Percentiles rank a stretch among this genome's conserved stretches.
Conservation (phyloP, 495 filamentous ascomycete species). For the Alectoria sarmentosa region DNA sequence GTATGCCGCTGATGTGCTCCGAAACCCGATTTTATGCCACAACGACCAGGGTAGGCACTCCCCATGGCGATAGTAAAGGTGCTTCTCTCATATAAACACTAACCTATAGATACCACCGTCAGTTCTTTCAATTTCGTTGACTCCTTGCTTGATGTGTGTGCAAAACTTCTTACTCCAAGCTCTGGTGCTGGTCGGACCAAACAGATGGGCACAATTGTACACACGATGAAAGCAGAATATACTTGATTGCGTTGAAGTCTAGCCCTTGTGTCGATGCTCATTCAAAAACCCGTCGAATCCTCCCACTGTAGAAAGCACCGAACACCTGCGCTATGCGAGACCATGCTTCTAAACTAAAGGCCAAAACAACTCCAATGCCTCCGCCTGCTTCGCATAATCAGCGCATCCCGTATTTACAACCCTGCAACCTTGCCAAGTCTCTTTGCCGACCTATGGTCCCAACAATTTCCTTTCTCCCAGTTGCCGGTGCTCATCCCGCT, state of each 20-base stretch:
- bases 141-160: background rate
- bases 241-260: background rate
- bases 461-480: background rate
- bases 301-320: background rate
- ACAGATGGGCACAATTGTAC: background rate
- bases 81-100: no score
- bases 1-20: no score
- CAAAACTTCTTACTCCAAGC: background rate
- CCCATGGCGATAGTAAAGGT: background rate
- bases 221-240: background rate
- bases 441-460: background rate
- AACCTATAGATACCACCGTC: no score
- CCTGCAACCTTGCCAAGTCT: background rate
- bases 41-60: no score
- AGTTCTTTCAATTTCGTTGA: background rate
- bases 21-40: no score
- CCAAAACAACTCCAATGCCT: background rate
- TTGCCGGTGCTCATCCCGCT: constrained; percentile 8
- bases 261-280: background rate
- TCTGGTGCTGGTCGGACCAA: background rate
- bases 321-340: background rate
- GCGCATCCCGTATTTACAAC: background rate
- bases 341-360: background rate
- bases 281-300: background rate
- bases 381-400: background rate